Conservation (phyloP, 441 rosid genomes). For the Erodium trifolium region DNA sequence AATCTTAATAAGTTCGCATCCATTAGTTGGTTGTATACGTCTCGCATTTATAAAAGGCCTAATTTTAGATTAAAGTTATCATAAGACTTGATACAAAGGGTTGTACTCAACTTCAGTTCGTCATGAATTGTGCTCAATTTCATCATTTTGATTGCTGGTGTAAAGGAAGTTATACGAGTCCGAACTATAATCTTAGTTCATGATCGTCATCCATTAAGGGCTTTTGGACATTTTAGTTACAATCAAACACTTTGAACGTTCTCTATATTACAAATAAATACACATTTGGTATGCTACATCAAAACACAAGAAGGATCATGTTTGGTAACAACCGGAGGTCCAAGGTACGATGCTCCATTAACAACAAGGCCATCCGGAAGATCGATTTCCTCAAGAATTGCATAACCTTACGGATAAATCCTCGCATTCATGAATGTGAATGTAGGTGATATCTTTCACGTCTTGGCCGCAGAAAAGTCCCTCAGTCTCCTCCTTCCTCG, state of each 20-base stretch:
- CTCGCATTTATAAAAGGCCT: neutral
- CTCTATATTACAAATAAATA: too few relatives aligned
- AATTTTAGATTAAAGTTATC: too few relatives aligned
- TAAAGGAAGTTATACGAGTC: too few relatives aligned
- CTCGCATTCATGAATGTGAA: too few relatives aligned
- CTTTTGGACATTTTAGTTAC: too few relatives aligned
- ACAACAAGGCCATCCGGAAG: conserved; percentile 24
- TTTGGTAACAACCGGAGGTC: conserved; percentile 23
- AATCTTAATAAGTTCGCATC: neutral
- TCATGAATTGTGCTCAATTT: too few relatives aligned
- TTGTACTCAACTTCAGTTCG: neutral
- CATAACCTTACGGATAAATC: too few relatives aligned
- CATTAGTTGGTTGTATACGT: neutral
- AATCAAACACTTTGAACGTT: too few relatives aligned
- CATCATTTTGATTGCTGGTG: too few relatives aligned
- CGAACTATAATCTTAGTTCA: too few relatives aligned
- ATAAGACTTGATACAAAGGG: neutral
- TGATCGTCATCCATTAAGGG: too few relatives aligned
- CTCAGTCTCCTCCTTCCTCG: conserved; percentile 7
- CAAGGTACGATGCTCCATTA: conserved; percentile 32
- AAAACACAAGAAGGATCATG: neutral
- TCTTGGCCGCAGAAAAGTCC: conserved; percentile 26
- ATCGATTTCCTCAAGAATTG: conserved; percentile 30
- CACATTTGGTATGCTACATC: too few relatives aligned
- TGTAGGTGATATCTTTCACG: conserved; percentile 32